These are phyloP conservation scores for Naganishia onofrii DNA, from an alignment of 768 basidiomycete species.

Conservation along the genomic window DNA sequence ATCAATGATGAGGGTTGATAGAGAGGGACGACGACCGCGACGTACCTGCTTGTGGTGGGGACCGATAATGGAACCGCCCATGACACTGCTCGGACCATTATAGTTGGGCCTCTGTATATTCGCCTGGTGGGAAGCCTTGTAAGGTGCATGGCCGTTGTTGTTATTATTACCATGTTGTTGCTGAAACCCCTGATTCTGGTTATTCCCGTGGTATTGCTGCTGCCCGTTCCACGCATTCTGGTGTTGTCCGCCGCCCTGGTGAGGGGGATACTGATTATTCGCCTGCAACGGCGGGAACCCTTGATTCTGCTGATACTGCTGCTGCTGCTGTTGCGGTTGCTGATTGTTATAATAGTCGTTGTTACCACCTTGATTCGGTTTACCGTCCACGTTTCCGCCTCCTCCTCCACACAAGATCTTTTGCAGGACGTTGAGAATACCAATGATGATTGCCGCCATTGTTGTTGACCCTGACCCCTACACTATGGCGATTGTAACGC, in stretches of 20 bases:
- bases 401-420: conserved; percentile 27
- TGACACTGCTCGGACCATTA: conserved; percentile 49
- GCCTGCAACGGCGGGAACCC: conserved; percentile 33
- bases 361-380: conserved; percentile 16
- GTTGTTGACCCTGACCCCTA: background rate
- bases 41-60: conserved; percentile 37
- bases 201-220: conserved; percentile 37
- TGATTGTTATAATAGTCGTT: conserved; percentile 29
- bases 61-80: conserved; percentile 38
- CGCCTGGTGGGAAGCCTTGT: conserved; percentile 31
- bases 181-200: conserved; percentile 36
- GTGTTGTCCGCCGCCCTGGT: no score
- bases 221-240: no score
- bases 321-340: conserved; percentile 23
- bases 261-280: conserved; percentile 38
- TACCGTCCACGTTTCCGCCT: conserved; percentile 1
- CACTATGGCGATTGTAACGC: background rate
- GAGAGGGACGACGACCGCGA: background rate
- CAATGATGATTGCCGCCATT: conserved; percentile 28
- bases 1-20: background rate
- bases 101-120: conserved; percentile 37
- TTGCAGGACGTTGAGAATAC: conserved; percentile 28
- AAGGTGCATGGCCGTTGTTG: background rate
- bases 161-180: conserved; percentile 27
- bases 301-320: conserved; percentile 40